Base-by-base conservation (phyloP, 108 stramenopile species). In the Pseudonitzschia multistriata region DNA sequence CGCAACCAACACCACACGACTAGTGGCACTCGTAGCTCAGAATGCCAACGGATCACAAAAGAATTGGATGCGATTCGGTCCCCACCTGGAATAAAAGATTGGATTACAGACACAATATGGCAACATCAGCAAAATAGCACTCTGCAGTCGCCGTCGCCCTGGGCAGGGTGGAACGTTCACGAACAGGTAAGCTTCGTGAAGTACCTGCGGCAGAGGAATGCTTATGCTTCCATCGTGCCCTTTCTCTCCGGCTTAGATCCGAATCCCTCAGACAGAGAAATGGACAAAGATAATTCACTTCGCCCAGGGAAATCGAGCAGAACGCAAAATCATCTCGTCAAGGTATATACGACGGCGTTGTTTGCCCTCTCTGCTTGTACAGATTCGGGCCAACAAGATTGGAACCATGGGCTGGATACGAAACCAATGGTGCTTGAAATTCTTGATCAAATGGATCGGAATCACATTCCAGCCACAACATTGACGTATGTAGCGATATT, bases 331-430 rank as follows among this genome's bases (percentile, higher is more conserved):
- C 31, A 33, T 2, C 25, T 45, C 22, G 68, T 69, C 8, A 67
- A 73, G 25, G 68, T 73, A 10, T 79, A 63, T 49, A 72, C 78
- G 3, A 66, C 72, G 1, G 72, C 71, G 6, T 61, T 73, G 27
- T 70, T 62, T 55, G 35, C 68, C 24, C 49, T 79, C 14, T 49
- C 73, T 15, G 27, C 39, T 29, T 39, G 40, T 61, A 42, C 0
- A 39, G 34, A 27, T 30, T 53, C 24, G 14, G 25, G 8, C 22
- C 40, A 60, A 1, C 42, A 1, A 1, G 15, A 24, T 11, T 63
- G 14, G 10, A 52, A 55, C 6, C 11, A 30, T 30, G 15, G 34
- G 4, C 35, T 35, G n/a, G 57, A 59, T 33, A n/a, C n/a, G 5
- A 59, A 59, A 59, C 7, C 31, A 34, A 59, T 35, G 17, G 62